Evolutionary conservation across 2,329 filamentous ascomycete genomes (phyloP).

Genomic region (Aspergillus luchuensis): DNA sequence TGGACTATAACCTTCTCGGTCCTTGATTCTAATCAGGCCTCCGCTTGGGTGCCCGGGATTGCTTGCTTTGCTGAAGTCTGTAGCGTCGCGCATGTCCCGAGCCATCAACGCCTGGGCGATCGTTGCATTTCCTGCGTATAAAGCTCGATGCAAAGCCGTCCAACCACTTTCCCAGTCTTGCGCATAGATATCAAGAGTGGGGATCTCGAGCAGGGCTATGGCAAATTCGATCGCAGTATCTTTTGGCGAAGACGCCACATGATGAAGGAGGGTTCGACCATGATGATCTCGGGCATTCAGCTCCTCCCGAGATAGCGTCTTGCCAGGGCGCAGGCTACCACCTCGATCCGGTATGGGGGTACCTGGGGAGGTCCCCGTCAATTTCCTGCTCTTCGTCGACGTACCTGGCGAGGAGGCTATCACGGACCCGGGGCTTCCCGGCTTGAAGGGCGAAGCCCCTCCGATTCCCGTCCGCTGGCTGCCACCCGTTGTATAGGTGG

Average conservation of each 20-base stretch:
- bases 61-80: conserved; percentile 59
- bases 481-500: conserved; percentile 53
- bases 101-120: conserved; percentile 81
- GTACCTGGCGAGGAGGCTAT: conserved; percentile 34
- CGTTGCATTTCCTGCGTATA: conserved; percentile 86
- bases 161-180: conserved; percentile 93
- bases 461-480: conserved; percentile 33
- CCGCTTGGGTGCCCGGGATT: conserved; percentile 64
- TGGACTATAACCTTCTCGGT: conserved; percentile 90
- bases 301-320: conserved; percentile 62
- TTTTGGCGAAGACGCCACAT: conserved; percentile 75
- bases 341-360: conserved; percentile 47
- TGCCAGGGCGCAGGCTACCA: conserved; percentile 21
- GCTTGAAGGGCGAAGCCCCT: conserved; percentile 28
- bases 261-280: conserved; percentile 81
- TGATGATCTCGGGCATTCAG: conserved; percentile 81
- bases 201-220: conserved; percentile 75
- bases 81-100: conserved; percentile 70
- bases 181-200: conserved; percentile 78
- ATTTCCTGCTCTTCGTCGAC: conserved; percentile 53
- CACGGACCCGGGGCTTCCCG: conserved; percentile 33
- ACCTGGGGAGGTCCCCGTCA: conserved; percentile 49
- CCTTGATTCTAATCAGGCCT: conserved; percentile 89
- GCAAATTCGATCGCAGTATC: conserved; percentile 73
- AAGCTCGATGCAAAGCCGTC: conserved; percentile 88